Base-by-base conservation (phyloP, 2,329 filamentous ascomycete genomes). In the Colletotrichum sp. region DNA sequence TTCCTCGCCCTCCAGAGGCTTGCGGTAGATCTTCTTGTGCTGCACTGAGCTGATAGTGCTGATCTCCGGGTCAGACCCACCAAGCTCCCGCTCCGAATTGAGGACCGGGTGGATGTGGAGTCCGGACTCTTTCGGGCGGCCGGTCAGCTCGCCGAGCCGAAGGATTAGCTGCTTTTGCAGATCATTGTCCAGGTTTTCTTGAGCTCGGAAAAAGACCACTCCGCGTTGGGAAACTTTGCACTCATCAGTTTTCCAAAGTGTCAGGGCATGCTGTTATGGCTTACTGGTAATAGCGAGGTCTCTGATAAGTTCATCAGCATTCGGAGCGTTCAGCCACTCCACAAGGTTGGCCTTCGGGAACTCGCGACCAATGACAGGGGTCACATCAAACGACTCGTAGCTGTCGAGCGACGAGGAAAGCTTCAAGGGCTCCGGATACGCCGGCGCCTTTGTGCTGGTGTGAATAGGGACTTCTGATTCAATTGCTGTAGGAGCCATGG, bases 201-300 rank as follows among this genome's bases (percentile, higher is more conserved):
- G 92, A 12, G 87, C 86, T 16, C 92, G 89, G 82, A 93, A 92
- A 83, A 93, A 93, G 55, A 93, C 91, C 3, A 93, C 92, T 2
- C 91, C 91, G 16, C 92, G 87, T 77, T 90, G 88, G 2, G 92
- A 92, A 77, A 93, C 91, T 92, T 64, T 3, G 13, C 1, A 10
- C 15, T 48, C 13, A 34, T 67, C 7, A 65, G 43, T n/a, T 24
- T 34, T 10, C 12, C 18, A 34, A 2, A 10, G 12, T 63, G 10
- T 15, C 8, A 8, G 3, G 21, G 2, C 24, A 5, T 15, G n/a
- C 6, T 36, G 8, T 24, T 12, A 18, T 16, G 43, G 28, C 83
- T 72, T 82, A 92, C 90, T 88, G 1, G 90, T 92, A 69, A 93
- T 90, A 18, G 90, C 92, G 1, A 94, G 85, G 78, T 93, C 92